A percentile compares a stretch with the other conserved stretches of the same genome.
Conservation (phyloP, 306 rosid species). For the Luffa acutangula region DNA sequence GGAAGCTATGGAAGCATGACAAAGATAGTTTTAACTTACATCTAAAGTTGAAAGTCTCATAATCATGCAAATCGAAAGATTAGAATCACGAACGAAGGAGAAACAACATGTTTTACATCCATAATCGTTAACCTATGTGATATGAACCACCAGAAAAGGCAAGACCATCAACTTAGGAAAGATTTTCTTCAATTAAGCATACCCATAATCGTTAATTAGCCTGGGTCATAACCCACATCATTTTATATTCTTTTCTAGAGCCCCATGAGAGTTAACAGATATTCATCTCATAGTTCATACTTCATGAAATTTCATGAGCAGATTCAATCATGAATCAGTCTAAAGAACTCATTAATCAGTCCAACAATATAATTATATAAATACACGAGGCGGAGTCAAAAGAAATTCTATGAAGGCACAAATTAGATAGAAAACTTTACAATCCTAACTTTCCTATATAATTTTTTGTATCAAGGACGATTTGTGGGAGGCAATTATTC, state of each 20-base stretch:
- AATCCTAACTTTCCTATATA: no score
- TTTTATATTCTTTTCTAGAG: not conserved
- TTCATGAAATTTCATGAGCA: not conserved
- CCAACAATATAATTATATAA: not conserved
- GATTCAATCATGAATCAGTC: not conserved
- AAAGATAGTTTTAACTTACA: not conserved
- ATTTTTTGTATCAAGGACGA: no score
- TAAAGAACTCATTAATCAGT: not conserved
- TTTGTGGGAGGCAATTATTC: no score
- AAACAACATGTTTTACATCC: not conserved
- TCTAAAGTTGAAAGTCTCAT: not conserved
- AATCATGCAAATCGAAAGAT: not conserved
- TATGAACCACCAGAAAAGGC: no score
- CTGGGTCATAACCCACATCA: not conserved
- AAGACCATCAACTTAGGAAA: not conserved
- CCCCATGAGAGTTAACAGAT: not conserved
- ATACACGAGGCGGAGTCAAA: not conserved
- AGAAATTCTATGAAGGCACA: no score
- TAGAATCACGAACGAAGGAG: not conserved
- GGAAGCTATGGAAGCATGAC: not conserved
- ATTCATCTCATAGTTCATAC: not conserved
- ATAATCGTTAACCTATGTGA: not conserved
- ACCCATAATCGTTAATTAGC: not conserved
- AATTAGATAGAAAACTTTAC: no score
- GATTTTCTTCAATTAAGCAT: not conserved